A percentile compares a stretch with the other conserved stretches of the same genome.
These are phyloP conservation scores for Botrytis porri DNA, from an alignment of 2,329 filamentous ascomycete species.

Conservation along the genomic window DNA sequence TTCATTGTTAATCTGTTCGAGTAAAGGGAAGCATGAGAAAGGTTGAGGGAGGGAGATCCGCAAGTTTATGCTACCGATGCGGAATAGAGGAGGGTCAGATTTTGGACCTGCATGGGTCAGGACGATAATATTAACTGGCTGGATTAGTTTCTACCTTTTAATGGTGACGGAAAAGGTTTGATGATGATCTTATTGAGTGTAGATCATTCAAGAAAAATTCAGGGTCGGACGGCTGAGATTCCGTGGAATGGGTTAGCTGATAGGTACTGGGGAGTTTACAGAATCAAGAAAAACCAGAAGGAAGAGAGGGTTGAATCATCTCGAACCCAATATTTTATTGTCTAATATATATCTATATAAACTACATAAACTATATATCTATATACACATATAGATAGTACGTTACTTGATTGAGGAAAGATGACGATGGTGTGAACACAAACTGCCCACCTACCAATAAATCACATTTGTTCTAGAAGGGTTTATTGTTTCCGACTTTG, in stretches of 20 bases:
- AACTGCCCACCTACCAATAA: no score
- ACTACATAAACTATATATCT: no score
- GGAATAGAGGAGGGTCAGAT: neutral
- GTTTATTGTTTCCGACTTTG: no score
- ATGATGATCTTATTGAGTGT: constrained; percentile 3
- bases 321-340: no score
- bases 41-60: neutral
- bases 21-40: neutral
- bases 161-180: neutral
- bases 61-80: neutral
- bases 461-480: no score
- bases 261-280: neutral
- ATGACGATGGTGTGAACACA: neutral
- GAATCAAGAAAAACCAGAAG: neutral
- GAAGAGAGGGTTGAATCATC: neutral
- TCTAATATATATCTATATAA: neutral
- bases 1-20: neutral
- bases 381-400: no score
- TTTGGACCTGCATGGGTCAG: neutral
- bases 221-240: neutral
- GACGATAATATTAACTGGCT: neutral
- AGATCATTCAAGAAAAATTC: neutral
- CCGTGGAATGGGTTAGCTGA: neutral
- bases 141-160: neutral
- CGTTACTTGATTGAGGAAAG: neutral